Evolutionary conservation across 1,284 basidiomycete genomes (phyloP).

Genomic region (Sanghuangporus weigelae): DNA sequence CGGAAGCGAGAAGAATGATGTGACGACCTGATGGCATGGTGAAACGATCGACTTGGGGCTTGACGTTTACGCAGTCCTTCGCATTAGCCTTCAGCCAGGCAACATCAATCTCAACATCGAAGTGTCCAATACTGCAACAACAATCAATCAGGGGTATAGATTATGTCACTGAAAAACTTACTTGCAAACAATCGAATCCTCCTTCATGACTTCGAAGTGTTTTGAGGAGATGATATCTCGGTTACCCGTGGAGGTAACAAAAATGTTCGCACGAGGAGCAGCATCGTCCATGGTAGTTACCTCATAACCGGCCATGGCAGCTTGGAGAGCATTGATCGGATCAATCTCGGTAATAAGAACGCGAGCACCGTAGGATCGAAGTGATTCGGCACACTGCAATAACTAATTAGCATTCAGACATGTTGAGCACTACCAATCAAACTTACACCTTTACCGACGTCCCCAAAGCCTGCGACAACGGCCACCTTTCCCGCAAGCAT

Average conservation of each 20-base stretch:
- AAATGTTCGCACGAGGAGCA: slow-evolving; percentile 84
- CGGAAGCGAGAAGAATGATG: slow-evolving; percentile 96
- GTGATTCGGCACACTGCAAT: slow-evolving; percentile 89
- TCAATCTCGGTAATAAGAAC: slow-evolving; percentile 98
- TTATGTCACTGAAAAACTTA: slow-evolving; percentile 31
- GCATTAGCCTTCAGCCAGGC: slow-evolving; percentile 98
- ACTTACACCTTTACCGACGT: slow-evolving; percentile 97
- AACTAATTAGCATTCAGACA: slow-evolving; percentile 5
- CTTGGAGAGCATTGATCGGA: slow-evolving; percentile 99
- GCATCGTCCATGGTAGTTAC: slow-evolving; percentile 99
- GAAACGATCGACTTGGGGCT: slow-evolving; percentile 99
- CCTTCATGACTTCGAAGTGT: slow-evolving; percentile 94
- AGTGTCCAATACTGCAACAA: slow-evolving; percentile 83
- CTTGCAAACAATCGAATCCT: slow-evolving; percentile 99
- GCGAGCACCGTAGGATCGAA: slow-evolving; percentile 94
- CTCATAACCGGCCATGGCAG: slow-evolving; percentile 99
- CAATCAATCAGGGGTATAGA: neutral
- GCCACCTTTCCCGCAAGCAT: slow-evolving; percentile 99
- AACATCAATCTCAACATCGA: slow-evolving; percentile 98
- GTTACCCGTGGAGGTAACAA: slow-evolving; percentile 99
- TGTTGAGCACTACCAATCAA: slow-evolving; percentile 7
- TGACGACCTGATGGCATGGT: slow-evolving; percentile 90
- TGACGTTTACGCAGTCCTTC: slow-evolving; percentile 83
- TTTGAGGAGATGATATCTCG: slow-evolving; percentile 93
- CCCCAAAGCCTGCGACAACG: slow-evolving; percentile 97